Evolutionary conservation across 2,329 filamentous ascomycete genomes (phyloP).

Genomic region (Ascochyta fabae): DNA sequence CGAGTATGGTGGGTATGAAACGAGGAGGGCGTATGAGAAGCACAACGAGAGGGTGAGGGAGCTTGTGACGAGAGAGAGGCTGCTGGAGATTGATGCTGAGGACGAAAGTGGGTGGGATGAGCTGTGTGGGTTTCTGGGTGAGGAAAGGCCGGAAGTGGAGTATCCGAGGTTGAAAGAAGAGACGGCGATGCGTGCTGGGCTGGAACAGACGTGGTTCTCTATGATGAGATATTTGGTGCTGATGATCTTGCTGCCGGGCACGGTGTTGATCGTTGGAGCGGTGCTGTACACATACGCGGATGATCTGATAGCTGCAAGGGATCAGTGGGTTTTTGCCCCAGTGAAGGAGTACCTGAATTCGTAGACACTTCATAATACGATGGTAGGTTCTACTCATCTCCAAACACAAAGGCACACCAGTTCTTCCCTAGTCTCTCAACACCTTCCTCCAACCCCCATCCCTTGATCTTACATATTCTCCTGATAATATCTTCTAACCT

Average conservation of each 20-base stretch:
- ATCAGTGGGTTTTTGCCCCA: slow-evolving; percentile 15
- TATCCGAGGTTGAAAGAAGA: slow-evolving; percentile 35
- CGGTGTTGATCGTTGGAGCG: slow-evolving; percentile 8
- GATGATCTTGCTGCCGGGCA: slow-evolving; percentile 24
- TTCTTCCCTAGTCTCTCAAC: slow-evolving; percentile 72
- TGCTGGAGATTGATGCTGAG: slow-evolving; percentile 39
- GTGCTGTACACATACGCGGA: slow-evolving; percentile 20
- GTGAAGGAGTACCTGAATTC: slow-evolving; percentile 23
- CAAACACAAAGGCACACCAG: slow-evolving; percentile 79
- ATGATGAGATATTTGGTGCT: slow-evolving; percentile 30
- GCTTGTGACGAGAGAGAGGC: slow-evolving; percentile 25
- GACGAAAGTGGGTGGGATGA: slow-evolving; percentile 30
- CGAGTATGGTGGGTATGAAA: slow-evolving; percentile 26
- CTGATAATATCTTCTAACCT: slow-evolving; percentile 76
- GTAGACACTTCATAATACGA: background rate
- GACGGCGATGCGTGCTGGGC: slow-evolving; percentile 23
- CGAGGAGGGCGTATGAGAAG: slow-evolving; percentile 29
- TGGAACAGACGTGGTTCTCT: slow-evolving; percentile 30
- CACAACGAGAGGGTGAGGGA: slow-evolving; percentile 36
- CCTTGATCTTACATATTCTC: slow-evolving; percentile 78
- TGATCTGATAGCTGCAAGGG: slow-evolving; percentile 18
- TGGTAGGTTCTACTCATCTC: slow-evolving; percentile 39
- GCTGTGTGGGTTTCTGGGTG: slow-evolving; percentile 38
- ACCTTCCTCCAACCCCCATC: slow-evolving; percentile 77
- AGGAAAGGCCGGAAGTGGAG: slow-evolving; percentile 20